These are phyloP conservation scores for Chaetomium sp. DNA, from an alignment of 2,329 filamentous ascomycete genomes.

Conservation along the genomic window DNA sequence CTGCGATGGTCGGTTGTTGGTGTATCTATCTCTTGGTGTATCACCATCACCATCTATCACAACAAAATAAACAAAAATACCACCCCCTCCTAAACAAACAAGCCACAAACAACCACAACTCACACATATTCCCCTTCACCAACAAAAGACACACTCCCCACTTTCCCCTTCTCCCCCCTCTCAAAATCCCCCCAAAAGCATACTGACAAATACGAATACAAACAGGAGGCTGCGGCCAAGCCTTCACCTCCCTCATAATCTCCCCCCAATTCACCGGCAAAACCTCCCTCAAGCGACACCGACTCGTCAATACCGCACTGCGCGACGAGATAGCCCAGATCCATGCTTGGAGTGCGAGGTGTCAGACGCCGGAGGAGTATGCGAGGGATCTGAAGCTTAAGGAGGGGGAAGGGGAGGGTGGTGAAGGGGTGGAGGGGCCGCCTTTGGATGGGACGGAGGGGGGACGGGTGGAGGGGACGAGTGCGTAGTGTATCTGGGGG, in stretches of 20 bases:
- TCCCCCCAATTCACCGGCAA: constrained; percentile 64
- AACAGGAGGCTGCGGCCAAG: constrained; percentile 54
- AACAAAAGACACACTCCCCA: too few species aligned
- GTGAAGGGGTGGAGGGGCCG: constrained; percentile 24
- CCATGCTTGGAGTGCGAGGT: constrained; percentile 93
- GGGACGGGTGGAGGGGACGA: constrained; percentile 37
- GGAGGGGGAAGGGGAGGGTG: constrained; percentile 12
- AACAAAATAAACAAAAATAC: neutral
- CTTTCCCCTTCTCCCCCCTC: neutral
- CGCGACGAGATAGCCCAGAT: constrained; percentile 85
- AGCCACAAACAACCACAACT: neutral
- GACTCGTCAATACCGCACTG: constrained; percentile 75
- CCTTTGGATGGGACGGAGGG: constrained; percentile 39
- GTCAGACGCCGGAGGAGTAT: constrained; percentile 87
- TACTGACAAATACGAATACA: neutral
- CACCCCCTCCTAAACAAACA: constrained; percentile 2
- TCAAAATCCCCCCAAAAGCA: neutral
- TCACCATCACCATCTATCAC: too few species aligned
- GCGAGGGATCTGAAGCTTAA: constrained; percentile 39
- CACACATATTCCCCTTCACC: neutral
- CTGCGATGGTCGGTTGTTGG: neutral
- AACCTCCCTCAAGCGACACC: constrained; percentile 74
- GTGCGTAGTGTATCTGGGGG: constrained; percentile 18
- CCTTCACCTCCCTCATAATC: constrained; percentile 53
- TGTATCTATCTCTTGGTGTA: neutral